Conservation (phyloP, 2,329 filamentous ascomycete genomes). For the Paradendryphiella salina region DNA sequence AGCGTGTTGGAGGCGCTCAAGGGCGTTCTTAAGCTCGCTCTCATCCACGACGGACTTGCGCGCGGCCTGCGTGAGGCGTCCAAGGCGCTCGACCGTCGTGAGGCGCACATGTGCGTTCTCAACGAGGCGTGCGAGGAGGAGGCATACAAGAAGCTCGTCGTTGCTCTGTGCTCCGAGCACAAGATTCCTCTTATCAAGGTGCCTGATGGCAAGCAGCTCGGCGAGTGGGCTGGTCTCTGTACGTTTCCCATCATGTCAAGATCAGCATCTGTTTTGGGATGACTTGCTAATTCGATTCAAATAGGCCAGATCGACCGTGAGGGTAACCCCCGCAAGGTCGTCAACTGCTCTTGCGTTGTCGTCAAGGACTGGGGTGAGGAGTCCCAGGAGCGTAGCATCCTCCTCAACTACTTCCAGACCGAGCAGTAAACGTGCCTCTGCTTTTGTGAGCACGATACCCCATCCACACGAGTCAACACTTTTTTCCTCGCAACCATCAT, state of each 20-base stretch:
- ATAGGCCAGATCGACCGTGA: constrained; percentile 97
- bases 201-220: constrained; percentile 98
- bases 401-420: constrained; percentile 99
- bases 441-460: constrained; percentile 6
- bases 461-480: constrained; percentile 4
- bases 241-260: constrained; percentile 61
- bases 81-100: constrained; percentile 97
- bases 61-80: constrained; percentile 97
- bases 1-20: constrained; percentile 97
- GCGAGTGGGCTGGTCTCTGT: constrained; percentile 99
- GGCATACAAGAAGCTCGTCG: constrained; percentile 99
- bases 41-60: constrained; percentile 99
- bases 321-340: constrained; percentile 99
- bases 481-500: constrained; percentile 16
- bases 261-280: constrained; percentile 44
- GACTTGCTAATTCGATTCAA: constrained; percentile 10
- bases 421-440: constrained; percentile 53
- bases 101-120: constrained; percentile 99
- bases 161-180: constrained; percentile 98
- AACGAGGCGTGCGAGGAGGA: constrained; percentile 99
- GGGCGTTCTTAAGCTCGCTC: constrained; percentile 96
- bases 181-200: constrained; percentile 99
- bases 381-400: constrained; percentile 96
- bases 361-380: constrained; percentile 99
- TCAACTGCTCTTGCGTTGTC: constrained; percentile 99